phyloP scores from a whole-genome alignment of 768 basidiomycete species.

The Hirschioporus abietinus region DNA sequence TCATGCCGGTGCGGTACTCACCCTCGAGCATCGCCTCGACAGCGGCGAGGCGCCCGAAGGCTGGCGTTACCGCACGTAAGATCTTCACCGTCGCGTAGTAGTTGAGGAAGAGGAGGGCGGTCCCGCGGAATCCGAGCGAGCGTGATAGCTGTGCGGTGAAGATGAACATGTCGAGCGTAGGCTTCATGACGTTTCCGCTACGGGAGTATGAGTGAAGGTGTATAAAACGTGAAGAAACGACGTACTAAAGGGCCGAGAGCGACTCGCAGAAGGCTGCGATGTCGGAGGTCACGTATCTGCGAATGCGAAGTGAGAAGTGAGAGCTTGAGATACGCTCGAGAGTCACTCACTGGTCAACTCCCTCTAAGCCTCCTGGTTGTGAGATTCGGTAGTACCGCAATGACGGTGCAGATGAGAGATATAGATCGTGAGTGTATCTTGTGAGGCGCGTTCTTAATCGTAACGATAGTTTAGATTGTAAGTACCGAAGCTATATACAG shows the following conservation, averaged over 20 bases:
- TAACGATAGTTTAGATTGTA: constrained; percentile 82
- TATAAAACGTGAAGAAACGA: constrained; percentile 12
- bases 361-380: constrained; percentile 40
- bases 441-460: constrained; percentile 82
- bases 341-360: constrained; percentile 60
- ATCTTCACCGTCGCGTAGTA: constrained; percentile 86
- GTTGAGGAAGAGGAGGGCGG: constrained; percentile 69
- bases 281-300: constrained; percentile 81
- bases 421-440: constrained; percentile 87
- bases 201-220: background rate
- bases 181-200: constrained; percentile 92
- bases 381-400: constrained; percentile 64
- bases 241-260: constrained; percentile 83
- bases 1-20: constrained; percentile 85
- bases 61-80: constrained; percentile 80
- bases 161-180: constrained; percentile 81
- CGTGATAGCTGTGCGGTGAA: constrained; percentile 90
- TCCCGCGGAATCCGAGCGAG: constrained; percentile 83
- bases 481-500: constrained; percentile 64
- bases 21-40: constrained; percentile 86
- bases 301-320: background rate
- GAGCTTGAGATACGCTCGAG: background rate
- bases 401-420: constrained; percentile 70
- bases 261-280: constrained; percentile 85
- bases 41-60: constrained; percentile 86